phyloP scores from a whole-genome alignment of 2,329 filamentous ascomycete species.

The Dothideomycetes sp. region DNA sequence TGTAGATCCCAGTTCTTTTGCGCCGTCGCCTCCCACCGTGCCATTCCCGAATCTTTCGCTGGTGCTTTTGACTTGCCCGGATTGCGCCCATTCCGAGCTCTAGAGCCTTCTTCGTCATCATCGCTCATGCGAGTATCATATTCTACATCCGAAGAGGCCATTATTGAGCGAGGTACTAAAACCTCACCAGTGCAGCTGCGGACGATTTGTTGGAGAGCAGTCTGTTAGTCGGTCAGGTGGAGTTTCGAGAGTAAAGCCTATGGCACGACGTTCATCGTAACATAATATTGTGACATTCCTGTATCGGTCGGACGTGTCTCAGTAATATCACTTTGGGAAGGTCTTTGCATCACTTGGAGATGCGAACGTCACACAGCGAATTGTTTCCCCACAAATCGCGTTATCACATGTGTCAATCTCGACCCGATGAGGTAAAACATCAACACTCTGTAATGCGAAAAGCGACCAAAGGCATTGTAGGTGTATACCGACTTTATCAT shows the following conservation, averaged over 20 bases:
- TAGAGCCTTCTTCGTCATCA: constrained; percentile 6
- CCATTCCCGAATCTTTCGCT: not conserved
- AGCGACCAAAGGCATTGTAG: no score
- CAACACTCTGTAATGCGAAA: not conserved
- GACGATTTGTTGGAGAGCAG: no score
- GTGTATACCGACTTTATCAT: no score
- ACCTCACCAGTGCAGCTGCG: no score
- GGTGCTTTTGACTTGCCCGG: constrained; percentile 2
- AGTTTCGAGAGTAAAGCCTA: no score
- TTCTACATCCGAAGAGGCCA: constrained; percentile 11
- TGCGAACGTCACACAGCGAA: not conserved
- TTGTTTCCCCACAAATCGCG: not conserved
- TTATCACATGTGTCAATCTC: not conserved
- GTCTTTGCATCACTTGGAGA: not conserved
- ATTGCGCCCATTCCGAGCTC: no score
- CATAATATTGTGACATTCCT: no score
- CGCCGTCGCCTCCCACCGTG: constrained; percentile 22
- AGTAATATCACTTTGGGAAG: not conserved
- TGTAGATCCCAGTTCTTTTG: constrained; percentile 20
- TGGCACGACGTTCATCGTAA: no score
- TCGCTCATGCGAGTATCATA: constrained; percentile 11
- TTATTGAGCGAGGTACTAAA: constrained; percentile 1
- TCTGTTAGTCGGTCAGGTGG: no score
- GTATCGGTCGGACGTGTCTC: no score
- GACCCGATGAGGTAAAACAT: not conserved